Percentiles rank a stretch among this genome's conserved stretches.
Conservation (phyloP, 106 monocot species). For the Dioscorea alata region DNA sequence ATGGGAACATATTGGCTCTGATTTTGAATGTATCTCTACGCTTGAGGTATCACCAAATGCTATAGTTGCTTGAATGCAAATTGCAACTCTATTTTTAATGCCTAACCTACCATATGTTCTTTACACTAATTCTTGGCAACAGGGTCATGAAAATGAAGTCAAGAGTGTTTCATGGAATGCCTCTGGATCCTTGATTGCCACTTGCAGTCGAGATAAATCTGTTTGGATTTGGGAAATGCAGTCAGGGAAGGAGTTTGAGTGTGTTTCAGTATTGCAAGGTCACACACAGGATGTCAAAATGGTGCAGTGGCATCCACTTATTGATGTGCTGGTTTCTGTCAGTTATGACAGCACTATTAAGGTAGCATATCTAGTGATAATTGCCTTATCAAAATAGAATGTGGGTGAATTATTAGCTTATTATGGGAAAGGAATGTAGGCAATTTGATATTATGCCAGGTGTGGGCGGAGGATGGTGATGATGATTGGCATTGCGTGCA, state of each 20-base stretch:
- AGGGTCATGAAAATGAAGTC: constrained; percentile 99
- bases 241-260: constrained; percentile 87
- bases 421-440: too few species aligned
- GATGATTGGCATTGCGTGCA: constrained; percentile 95
- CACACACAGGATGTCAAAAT: constrained; percentile 98
- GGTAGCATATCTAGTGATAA: constrained; percentile 25
- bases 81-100: not conserved
- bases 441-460: constrained; percentile 23
- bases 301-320: constrained; percentile 88
- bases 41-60: constrained; percentile 52
- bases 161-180: constrained; percentile 93
- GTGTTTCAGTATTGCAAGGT: constrained; percentile 74
- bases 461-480: constrained; percentile 85
- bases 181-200: constrained; percentile 80
- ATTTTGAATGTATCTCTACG: constrained; percentile 73
- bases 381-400: too few species aligned
- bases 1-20: constrained; percentile 74
- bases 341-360: constrained; percentile 95
- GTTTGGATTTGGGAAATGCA: constrained; percentile 99
- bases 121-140: not conserved
- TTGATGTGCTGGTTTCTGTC: constrained; percentile 90
- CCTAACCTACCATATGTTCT: too few species aligned
- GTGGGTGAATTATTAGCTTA: too few species aligned
- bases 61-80: not conserved
- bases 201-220: constrained; percentile 87